Base-by-base conservation (phyloP, 495 filamentous ascomycete genomes). In the Penicillium daleae region DNA sequence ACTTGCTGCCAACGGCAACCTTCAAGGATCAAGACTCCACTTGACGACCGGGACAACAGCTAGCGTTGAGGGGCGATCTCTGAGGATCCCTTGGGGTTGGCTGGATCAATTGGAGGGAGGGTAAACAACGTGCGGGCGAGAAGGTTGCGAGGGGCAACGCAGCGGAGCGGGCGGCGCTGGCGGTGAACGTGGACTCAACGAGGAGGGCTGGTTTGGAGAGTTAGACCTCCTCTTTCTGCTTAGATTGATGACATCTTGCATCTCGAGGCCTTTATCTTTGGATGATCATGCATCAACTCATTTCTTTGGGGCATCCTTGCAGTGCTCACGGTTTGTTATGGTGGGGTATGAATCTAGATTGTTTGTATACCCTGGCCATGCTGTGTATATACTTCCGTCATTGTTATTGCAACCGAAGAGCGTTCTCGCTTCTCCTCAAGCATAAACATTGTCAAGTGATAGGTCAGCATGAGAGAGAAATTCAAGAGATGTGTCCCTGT, bases 111-210 rank as follows among this genome's bases (percentile, higher is more conserved):
- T 39, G 50, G 57, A 63, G 70, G n/a, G 64, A 62, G 66, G 62
- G 74, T 78, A 79, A 79, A 79, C 77, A 79, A 64, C 56, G 66
- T 74, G 71, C 68, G 68, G 66, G 61, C 56, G 61, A 59, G 32
- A 62, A 52, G 61, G 77, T 80, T 79, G 77, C 73, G 61, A 63
- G 64, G 74, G 77, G 77, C 77, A 80, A 80, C 77, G 61, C 26
- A 22, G 51, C 51, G 51, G 51, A 32, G 51, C 17, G 3, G 32
- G 42, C 46, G 60, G 42, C 56, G 56, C 57, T 66, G 60, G 66
- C 66, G 71, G 71, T 73, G 53, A 71, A 65, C 42, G 44, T 61
- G 58, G 56, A 42, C 46, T 56, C 42, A 46, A 65, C 35, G 52
- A 59, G 60, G 52, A 32, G 50, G 66, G 51, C 24, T 37, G 52